These are phyloP conservation scores for Trichosporon asahii DNA, from an alignment of 1,284 basidiomycete species.

Conservation along the genomic window DNA sequence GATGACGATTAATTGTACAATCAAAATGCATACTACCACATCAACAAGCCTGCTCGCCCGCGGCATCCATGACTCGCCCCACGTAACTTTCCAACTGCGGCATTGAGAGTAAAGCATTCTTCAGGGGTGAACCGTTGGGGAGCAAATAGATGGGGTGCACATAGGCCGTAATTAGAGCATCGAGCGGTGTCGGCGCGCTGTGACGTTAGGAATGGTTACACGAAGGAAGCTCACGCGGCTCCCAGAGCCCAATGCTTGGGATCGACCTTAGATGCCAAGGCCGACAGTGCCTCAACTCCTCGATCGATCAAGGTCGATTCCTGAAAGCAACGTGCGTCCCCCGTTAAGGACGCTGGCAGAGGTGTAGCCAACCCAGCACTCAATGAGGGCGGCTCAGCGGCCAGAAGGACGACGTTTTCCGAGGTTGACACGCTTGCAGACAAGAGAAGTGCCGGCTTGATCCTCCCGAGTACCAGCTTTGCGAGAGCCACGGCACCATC, in stretches of 20 bases:
- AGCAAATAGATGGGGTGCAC: constrained; percentile 39
- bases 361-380: constrained; percentile 42
- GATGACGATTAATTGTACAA: constrained; percentile 47
- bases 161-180: constrained; percentile 48
- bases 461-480: constrained; percentile 33
- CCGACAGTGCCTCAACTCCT: constrained; percentile 34
- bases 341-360: constrained; percentile 42
- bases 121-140: constrained; percentile 25
- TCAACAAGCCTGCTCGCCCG: not conserved
- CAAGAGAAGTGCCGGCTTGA: constrained; percentile 37
- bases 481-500: constrained; percentile 42
- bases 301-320: constrained; percentile 22
- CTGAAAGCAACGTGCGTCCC: constrained; percentile 35
- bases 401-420: constrained; percentile 22
- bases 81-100: constrained; percentile 33
- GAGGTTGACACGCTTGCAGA: constrained; percentile 13
- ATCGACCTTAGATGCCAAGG: constrained; percentile 22
- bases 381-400: constrained; percentile 38
- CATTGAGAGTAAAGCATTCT: constrained; percentile 24
- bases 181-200: constrained; percentile 45
- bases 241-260: constrained; percentile 35
- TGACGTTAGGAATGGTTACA: not conserved
- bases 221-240: constrained; percentile 31
- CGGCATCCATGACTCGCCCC: constrained; percentile 20
- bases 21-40: not conserved